Evolutionary conservation across 805 yeast species (phyloP).

Genomic region (Kluyveromyces starmeri): DNA sequence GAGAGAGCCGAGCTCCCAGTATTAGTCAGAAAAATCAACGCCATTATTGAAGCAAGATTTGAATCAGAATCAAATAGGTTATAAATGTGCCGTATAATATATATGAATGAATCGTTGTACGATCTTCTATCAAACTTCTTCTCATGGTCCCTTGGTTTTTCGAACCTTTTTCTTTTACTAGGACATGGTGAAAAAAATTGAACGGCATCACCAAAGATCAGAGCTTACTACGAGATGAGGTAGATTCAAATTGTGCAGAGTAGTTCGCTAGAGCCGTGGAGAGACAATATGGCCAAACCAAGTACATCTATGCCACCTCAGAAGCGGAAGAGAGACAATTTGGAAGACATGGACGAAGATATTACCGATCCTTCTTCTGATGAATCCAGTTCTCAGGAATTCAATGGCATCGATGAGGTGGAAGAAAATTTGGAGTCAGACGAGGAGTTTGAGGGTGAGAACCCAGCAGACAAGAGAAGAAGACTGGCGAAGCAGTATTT

Average conservation of each 20-base stretch:
- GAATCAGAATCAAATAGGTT: constrained; percentile 19
- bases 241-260: no score
- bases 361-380: constrained; percentile 43
- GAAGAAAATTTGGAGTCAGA: constrained; percentile 47
- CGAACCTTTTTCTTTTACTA: no score
- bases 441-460: constrained; percentile 66
- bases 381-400: constrained; percentile 39
- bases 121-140: no score
- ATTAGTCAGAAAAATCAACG: constrained; percentile 46
- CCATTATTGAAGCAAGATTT: constrained; percentile 39
- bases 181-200: no score
- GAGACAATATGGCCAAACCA: constrained; percentile 4
- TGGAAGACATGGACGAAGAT: constrained; percentile 40
- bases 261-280: no score
- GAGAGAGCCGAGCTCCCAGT: constrained; percentile 52
- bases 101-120: no score
- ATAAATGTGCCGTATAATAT: constrained; percentile 3
- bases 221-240: no score
- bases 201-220: no score
- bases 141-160: no score
- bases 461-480: constrained; percentile 89
- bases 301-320: constrained; percentile 3
- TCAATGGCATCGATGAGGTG: constrained; percentile 29
- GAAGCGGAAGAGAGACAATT: constrained; percentile 20
- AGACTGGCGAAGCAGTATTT: constrained; percentile 89